phyloP scores from a whole-genome alignment of 345 rosid species.

The Brassica incana region DNA sequence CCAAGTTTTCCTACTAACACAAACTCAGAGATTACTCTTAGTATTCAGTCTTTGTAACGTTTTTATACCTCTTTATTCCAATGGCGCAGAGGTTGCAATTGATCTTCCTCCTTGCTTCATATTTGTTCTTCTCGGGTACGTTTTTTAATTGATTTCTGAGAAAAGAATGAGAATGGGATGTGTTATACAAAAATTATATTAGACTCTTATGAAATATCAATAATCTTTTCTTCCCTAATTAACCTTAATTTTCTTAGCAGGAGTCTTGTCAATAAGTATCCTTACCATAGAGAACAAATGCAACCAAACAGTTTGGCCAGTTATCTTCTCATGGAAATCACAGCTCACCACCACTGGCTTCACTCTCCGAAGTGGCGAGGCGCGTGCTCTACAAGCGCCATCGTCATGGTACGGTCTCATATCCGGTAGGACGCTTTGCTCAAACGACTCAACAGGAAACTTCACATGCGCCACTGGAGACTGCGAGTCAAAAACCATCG shows the following conservation, averaged over 20 bases:
- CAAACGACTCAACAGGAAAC: slow-evolving; percentile 12
- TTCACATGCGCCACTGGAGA: slow-evolving; percentile 31
- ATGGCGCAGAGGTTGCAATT: slow-evolving; percentile 2
- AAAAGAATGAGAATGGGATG: not conserved
- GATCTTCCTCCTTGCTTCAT: slow-evolving; percentile 16
- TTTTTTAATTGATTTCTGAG: not conserved
- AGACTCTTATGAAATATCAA: not conserved
- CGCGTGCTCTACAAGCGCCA: slow-evolving; percentile 17
- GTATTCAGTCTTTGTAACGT: not conserved
- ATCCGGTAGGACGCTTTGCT: slow-evolving; percentile 27
- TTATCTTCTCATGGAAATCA: slow-evolving; percentile 20
- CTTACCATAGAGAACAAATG: slow-evolving; percentile 35
- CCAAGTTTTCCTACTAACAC: not conserved
- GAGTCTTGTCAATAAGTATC: slow-evolving; percentile 17
- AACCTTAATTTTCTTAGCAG: not conserved
- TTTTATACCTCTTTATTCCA: not conserved
- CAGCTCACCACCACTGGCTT: slow-evolving; percentile 21
- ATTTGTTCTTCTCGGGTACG: slow-evolving; percentile 17
- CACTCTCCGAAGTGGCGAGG: slow-evolving; percentile 16
- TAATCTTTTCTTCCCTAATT: not conserved
- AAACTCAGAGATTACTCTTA: not conserved
- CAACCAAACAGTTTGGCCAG: slow-evolving; percentile 33
- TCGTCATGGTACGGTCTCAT: slow-evolving; percentile 36
- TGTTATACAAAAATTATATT: not conserved
- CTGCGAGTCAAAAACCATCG: slow-evolving; percentile 13